Base-by-base conservation (phyloP, 441 rosid genomes). In the Hura crepitans region DNA sequence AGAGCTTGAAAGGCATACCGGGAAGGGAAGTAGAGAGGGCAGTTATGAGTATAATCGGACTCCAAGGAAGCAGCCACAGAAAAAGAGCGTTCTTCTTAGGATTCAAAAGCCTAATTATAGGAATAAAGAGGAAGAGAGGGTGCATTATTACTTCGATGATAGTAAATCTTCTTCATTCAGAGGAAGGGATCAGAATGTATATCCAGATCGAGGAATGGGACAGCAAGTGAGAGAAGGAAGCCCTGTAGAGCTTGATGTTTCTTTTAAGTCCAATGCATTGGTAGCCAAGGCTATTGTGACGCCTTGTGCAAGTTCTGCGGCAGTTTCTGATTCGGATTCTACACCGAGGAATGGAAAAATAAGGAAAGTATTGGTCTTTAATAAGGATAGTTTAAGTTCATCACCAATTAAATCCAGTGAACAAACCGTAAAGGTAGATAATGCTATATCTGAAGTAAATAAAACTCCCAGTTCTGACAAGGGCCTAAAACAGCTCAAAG, bases 61-160 rank as follows among this genome's bases (percentile, higher is more conserved):
- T 18, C 91, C 93, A 0, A 76, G 81, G 84, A 90, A 87, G 84
- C 88, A 73, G 73, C 57, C 80, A 14, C 91, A 80, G 75, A 92
- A 90, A 81, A 95, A 81, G 86, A 95, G 97, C 85, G 99, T 85
- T 76, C 76, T 92, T 59, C 83, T 85, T 72, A 86, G 99, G 87
- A 85, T 91, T 81, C 97, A 89, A 77, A 87, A 83, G 71, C 83
- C 83, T n/a, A 69, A 58, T 74, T 80, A 74, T 65, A 84, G 79
- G 77, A 77, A 72, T 68, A 84, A 89, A 59, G 93, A 85, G 37
- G 82, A 82, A 66, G 85, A 84, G 33, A 70, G 80, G 67, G 72
- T 75, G 33, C 84, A 78, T 65, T 85, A 78, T 70, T 72, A 78
- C 70, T 75, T 61, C 60, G 81, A 69, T 76, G 89, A 81, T 68